A percentile compares a stretch with the other conserved stretches of the same genome.
phyloP scores from a whole-genome alignment of 768 basidiomycete species.

The Chlorophyllum brunneum region DNA sequence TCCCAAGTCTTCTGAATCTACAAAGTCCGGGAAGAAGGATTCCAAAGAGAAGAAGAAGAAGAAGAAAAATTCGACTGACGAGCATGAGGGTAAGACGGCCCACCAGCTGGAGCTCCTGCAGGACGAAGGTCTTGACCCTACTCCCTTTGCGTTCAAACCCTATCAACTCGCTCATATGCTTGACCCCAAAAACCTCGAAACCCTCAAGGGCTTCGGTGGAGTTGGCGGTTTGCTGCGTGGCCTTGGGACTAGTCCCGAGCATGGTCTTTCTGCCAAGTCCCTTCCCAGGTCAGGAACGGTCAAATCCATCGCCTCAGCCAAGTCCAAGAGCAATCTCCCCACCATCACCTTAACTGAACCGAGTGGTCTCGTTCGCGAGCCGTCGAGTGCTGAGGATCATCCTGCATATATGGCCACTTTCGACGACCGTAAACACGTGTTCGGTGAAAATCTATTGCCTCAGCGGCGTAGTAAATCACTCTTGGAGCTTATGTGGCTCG shows the following conservation, averaged over 20 bases:
- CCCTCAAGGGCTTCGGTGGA: slow-evolving; percentile 71
- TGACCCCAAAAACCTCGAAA: slow-evolving; percentile 79
- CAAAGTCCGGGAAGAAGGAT: slow-evolving; percentile 21
- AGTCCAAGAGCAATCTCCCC: slow-evolving; percentile 22
- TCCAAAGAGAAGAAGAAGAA: slow-evolving; percentile 17
- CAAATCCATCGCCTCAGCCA: slow-evolving; percentile 14
- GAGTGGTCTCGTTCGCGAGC: slow-evolving; percentile 23
- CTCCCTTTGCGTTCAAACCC: slow-evolving; percentile 74
- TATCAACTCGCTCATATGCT: slow-evolving; percentile 78
- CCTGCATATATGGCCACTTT: slow-evolving; percentile 38
- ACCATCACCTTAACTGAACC: slow-evolving; percentile 39
- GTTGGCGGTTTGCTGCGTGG: slow-evolving; percentile 59
- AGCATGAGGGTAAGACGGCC: slow-evolving; percentile 25
- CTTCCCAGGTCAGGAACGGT: slow-evolving; percentile 1
- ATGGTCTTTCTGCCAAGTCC: slow-evolving; percentile 36
- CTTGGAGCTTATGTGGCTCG: slow-evolving; percentile 77
- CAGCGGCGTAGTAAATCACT: slow-evolving; percentile 64
- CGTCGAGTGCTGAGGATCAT: slow-evolving; percentile 18
- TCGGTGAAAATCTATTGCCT: slow-evolving; percentile 75
- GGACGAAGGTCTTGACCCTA: slow-evolving; percentile 46
- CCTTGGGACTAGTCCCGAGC: slow-evolving; percentile 61
- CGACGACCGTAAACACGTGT: slow-evolving; percentile 62
- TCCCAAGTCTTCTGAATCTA: slow-evolving; percentile 8
- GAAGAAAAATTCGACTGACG: slow-evolving; percentile 22
- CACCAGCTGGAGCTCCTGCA: slow-evolving; percentile 35